phyloP scores from a whole-genome alignment of 805 yeast species.

The Candida sithepensis region DNA sequence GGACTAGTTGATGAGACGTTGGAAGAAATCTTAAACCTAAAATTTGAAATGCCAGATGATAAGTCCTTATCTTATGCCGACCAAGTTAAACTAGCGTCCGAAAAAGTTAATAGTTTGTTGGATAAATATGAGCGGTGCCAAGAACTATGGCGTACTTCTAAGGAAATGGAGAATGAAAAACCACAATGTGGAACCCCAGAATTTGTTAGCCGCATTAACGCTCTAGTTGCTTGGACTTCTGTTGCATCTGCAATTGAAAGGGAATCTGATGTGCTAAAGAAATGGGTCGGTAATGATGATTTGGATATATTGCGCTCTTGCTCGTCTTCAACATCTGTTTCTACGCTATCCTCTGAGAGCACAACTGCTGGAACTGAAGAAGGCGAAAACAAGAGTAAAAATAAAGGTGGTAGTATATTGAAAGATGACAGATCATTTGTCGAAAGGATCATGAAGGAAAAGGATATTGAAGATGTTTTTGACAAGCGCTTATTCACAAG shows the following conservation, averaged over 20 bases:
- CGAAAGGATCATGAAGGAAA: slow-evolving; percentile 77
- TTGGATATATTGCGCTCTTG: slow-evolving; percentile 51
- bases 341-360: neutral
- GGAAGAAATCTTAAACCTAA: slow-evolving; percentile 64
- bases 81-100: slow-evolving; percentile 34
- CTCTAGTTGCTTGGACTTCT: slow-evolving; percentile 80
- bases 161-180: slow-evolving; percentile 75
- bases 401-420: slow-evolving; percentile 33
- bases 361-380: slow-evolving; percentile 7
- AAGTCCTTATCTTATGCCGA: slow-evolving; percentile 16
- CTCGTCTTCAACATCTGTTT: slow-evolving; percentile 13
- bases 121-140: slow-evolving; percentile 64
- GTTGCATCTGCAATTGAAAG: slow-evolving; percentile 65
- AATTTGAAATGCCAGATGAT: slow-evolving; percentile 42
- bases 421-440: slow-evolving; percentile 72
- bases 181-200: slow-evolving; percentile 64
- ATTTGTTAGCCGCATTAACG: slow-evolving; percentile 65
- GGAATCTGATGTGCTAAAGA: slow-evolving; percentile 55
- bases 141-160: slow-evolving; percentile 72
- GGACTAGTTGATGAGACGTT: slow-evolving; percentile 70
- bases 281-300: slow-evolving; percentile 85
- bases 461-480: slow-evolving; percentile 69
- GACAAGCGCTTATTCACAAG: slow-evolving; percentile 63
- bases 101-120: slow-evolving; percentile 54
- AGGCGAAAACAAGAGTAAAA: slow-evolving; percentile 7